These are phyloP conservation scores for Trichoderma cornu-damae DNA, from an alignment of 2,329 filamentous ascomycete genomes.

Conservation along the genomic window DNA sequence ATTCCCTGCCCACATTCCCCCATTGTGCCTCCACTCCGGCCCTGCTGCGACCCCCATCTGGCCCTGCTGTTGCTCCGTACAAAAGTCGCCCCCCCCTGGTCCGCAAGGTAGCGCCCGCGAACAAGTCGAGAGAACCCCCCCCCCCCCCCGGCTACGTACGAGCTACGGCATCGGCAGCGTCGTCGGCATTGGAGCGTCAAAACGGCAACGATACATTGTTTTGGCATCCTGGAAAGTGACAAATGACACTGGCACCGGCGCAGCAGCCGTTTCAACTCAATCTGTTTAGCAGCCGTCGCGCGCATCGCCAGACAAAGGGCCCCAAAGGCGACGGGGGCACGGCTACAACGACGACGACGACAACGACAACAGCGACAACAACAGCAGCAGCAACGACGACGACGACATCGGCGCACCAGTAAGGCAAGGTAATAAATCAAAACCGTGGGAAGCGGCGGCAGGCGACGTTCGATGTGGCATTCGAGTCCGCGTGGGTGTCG, in stretches of 20 bases:
- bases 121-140: conserved; percentile 17
- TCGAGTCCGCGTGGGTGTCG: conserved; percentile 34
- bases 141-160: no score
- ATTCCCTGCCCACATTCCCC: conserved; percentile 13
- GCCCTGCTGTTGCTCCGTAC: no score
- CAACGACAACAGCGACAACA: background rate
- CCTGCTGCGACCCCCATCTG: conserved; percentile 8
- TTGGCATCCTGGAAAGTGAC: conserved; percentile 3
- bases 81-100: conserved; percentile 7
- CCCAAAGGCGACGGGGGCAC: background rate
- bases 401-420: background rate
- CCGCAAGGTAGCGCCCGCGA: conserved; percentile 18
- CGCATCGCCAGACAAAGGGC: background rate
- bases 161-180: conserved; percentile 15
- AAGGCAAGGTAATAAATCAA: background rate
- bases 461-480: conserved; percentile 30
- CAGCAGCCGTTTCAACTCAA: background rate
- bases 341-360: background rate
- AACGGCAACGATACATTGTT: background rate
- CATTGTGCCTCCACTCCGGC: conserved; percentile 15
- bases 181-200: conserved; percentile 6
- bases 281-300: background rate
- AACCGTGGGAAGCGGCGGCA: background rate
- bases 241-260: conserved; percentile 4
- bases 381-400: background rate